Conservation (phyloP, 2,329 filamentous ascomycete genomes). For the Calonectria pseudoturangicola region DNA sequence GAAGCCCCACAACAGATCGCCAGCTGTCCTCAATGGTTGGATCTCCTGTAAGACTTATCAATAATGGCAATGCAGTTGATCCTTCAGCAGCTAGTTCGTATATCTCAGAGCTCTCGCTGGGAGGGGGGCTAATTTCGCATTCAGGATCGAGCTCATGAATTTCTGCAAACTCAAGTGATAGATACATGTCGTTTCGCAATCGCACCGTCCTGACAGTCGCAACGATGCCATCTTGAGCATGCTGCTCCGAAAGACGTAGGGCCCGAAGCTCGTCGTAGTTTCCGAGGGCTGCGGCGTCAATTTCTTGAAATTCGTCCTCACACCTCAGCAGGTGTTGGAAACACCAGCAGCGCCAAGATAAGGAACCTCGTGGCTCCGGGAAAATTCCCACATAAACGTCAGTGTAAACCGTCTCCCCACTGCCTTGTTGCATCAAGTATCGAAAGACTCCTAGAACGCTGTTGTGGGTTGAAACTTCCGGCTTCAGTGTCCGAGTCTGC, state of each 20-base stretch:
- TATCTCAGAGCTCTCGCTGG: no score
- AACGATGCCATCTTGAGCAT: not conserved
- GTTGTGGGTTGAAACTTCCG: not conserved
- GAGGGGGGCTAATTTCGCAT: no score
- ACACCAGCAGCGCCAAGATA: constrained; percentile 2
- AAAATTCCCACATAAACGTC: not conserved
- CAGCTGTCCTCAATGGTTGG: not conserved
- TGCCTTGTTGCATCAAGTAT: not conserved
- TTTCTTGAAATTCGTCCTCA: not conserved
- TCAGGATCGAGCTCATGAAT: not conserved
- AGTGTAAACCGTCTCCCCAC: not conserved
- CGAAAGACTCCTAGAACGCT: not conserved
- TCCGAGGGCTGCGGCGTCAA: not conserved
- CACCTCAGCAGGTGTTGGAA: not conserved
- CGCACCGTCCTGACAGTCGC: not conserved
- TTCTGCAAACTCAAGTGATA: not conserved
- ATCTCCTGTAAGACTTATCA: not conserved
- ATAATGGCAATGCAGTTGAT: no score
- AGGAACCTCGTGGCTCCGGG: not conserved
- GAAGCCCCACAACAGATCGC: not conserved
- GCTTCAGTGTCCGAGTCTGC: not conserved
- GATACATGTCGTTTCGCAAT: not conserved
- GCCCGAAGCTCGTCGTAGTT: not conserved
- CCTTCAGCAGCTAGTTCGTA: not conserved
- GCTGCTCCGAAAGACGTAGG: not conserved